phyloP scores from a whole-genome alignment of 129 eudicot species.

The Erigeron canadensis region DNA sequence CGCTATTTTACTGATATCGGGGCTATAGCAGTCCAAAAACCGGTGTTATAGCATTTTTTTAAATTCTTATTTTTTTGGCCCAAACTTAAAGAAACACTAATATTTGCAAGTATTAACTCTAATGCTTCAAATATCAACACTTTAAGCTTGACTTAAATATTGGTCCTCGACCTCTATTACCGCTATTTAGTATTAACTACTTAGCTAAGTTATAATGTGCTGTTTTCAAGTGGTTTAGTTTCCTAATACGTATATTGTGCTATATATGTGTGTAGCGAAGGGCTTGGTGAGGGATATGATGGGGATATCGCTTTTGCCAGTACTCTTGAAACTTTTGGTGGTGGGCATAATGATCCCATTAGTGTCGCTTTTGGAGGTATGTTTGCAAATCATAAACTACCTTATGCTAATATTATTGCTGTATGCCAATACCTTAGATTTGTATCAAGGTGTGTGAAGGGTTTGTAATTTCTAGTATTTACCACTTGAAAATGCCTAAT shows the following conservation, averaged over 20 bases:
- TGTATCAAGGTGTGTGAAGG: not conserved
- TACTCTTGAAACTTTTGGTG: constrained; percentile 94
- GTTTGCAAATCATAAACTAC: constrained; percentile 2
- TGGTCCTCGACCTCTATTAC: too few relatives aligned
- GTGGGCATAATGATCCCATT: constrained; percentile 98
- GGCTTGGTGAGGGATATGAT: constrained; percentile 98
- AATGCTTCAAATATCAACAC: too few relatives aligned
- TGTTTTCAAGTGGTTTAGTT: not conserved
- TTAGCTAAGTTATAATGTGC: too few relatives aligned
- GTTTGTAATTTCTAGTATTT: not conserved
- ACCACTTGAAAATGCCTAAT: not conserved
- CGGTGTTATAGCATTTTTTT: too few relatives aligned
- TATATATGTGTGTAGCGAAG: constrained; percentile 67
- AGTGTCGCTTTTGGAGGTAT: constrained; percentile 99
- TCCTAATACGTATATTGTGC: not conserved
- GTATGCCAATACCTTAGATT: constrained; percentile 2
- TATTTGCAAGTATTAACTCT: too few relatives aligned
- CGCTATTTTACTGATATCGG: too few relatives aligned
- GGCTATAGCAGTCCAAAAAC: too few relatives aligned
- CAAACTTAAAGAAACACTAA: too few relatives aligned
- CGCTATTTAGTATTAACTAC: too few relatives aligned
- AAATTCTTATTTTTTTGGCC: too few relatives aligned
- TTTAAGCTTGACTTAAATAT: too few relatives aligned
- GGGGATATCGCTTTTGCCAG: constrained; percentile 99
- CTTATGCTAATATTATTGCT: constrained; percentile 1